These are phyloP conservation scores for Staphylotrichum longicolle DNA, from an alignment of 495 filamentous ascomycete genomes.

Conservation along the genomic window DNA sequence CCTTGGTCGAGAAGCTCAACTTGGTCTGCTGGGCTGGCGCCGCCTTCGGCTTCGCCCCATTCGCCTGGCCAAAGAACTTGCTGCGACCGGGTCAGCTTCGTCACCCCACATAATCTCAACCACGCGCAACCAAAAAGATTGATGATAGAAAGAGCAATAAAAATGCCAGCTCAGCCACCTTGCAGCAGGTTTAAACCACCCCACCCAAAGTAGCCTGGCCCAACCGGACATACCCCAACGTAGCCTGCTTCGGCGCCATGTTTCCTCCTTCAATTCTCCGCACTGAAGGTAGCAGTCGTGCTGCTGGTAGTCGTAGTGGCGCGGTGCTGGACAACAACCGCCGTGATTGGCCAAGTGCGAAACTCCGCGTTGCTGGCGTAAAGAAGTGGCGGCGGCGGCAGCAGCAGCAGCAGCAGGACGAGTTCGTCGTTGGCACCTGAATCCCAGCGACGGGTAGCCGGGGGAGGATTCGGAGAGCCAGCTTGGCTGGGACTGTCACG, in stretches of 20 bases:
- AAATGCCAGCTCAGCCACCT: neutral
- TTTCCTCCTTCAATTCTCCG: slow-evolving; percentile 13
- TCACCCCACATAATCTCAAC: too few relatives aligned
- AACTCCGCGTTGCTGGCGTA: too few relatives aligned
- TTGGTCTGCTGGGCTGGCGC: slow-evolving; percentile 71
- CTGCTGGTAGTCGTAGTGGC: neutral
- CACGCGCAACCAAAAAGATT: neutral
- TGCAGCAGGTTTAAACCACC: slow-evolving; percentile 39
- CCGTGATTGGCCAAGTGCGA: too few relatives aligned
- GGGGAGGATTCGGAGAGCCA: slow-evolving; percentile 2
- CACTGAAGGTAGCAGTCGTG: too few relatives aligned
- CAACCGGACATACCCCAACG: slow-evolving; percentile 85
- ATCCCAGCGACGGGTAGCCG: neutral
- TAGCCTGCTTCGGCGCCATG: slow-evolving; percentile 75
- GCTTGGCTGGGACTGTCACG: neutral
- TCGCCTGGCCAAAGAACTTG: slow-evolving; percentile 65
- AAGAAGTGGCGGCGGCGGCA: too few relatives aligned
- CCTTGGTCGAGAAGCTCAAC: slow-evolving; percentile 61
- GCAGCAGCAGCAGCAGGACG: neutral
- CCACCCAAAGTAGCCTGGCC: slow-evolving; percentile 82
- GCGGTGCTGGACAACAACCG: too few relatives aligned
- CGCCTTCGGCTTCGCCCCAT: slow-evolving; percentile 51
- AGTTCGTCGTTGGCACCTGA: too few relatives aligned
- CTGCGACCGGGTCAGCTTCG: slow-evolving; percentile 38
- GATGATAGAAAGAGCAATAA: slow-evolving; percentile 7